Evolutionary conservation across 148 eudicot genomes (phyloP).

Genomic region (Cornus florida): DNA sequence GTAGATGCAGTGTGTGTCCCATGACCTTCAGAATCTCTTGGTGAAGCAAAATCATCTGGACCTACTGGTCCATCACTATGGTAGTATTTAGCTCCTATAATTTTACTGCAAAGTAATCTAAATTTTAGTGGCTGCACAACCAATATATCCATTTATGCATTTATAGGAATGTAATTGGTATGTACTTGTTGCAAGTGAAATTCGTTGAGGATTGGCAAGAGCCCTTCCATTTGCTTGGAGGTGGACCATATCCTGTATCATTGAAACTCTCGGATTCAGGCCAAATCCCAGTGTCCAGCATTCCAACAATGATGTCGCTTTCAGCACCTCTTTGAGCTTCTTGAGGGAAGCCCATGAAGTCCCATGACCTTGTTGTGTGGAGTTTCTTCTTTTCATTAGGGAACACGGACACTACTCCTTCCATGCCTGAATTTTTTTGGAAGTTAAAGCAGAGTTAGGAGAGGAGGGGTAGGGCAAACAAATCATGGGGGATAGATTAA

Average conservation of each 20-base stretch:
- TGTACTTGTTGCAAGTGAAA: constrained; percentile 17
- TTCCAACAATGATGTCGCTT: constrained; percentile 25
- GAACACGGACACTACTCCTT: constrained; percentile 27
- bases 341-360: constrained; percentile 31
- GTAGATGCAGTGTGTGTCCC: constrained; percentile 42
- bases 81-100: neutral
- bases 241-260: constrained; percentile 29
- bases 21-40: no score
- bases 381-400: constrained; percentile 4
- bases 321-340: neutral
- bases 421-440: neutral
- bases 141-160: neutral
- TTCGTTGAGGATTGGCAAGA: constrained; percentile 20
- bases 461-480: no score
- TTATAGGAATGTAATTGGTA: neutral
- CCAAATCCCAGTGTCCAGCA: constrained; percentile 26
- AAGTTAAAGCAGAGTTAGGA: neutral
- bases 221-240: constrained; percentile 37
- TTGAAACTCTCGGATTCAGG: constrained; percentile 31
- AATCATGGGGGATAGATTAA: neutral
- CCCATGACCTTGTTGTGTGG: constrained; percentile 31
- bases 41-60: constrained; percentile 17
- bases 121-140: neutral
- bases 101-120: neutral
- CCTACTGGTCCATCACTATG: neutral